Percentiles rank a stretch among this genome's conserved stretches.
These are phyloP conservation scores for Malassezia furfur DNA, from an alignment of 1,284 basidiomycete genomes.

Conservation along the genomic window DNA sequence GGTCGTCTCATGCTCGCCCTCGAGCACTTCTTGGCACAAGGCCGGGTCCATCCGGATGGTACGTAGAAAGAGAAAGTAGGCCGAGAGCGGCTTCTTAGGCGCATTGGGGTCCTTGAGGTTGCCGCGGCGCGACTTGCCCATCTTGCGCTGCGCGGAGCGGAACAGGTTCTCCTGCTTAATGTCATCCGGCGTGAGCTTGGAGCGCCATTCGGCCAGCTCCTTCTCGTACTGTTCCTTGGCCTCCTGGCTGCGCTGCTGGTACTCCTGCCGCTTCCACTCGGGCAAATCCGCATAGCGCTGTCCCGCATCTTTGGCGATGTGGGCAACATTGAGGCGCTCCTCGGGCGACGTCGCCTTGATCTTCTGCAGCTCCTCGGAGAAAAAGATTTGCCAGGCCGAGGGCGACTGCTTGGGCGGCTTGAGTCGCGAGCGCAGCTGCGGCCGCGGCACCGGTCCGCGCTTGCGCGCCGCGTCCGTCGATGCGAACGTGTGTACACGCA, in stretches of 20 bases:
- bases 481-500: background rate
- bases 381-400: conserved; percentile 92
- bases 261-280: conserved; percentile 60
- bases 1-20: conserved; percentile 85
- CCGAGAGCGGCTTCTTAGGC: conserved; percentile 86
- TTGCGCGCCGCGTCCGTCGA: background rate
- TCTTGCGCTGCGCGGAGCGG: conserved; percentile 80
- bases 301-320: conserved; percentile 88
- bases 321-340: conserved; percentile 79
- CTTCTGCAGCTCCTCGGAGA: conserved; percentile 87
- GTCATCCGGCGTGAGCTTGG: conserved; percentile 80
- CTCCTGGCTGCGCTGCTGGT: conserved; percentile 57
- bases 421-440: conserved; percentile 53
- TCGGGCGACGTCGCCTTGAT: conserved; percentile 54
- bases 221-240: conserved; percentile 72
- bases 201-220: conserved; percentile 74
- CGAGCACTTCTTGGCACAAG: conserved; percentile 62
- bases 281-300: conserved; percentile 73
- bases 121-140: conserved; percentile 81
- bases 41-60: conserved; percentile 39
- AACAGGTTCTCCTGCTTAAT: conserved; percentile 87
- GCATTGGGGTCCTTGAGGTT: conserved; percentile 96
- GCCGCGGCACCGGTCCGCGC: background rate
- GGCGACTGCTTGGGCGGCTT: conserved; percentile 84
- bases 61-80: conserved; percentile 90